Conservation (phyloP, 2,329 filamentous ascomycete species). For the Fusarium tupiense region DNA sequence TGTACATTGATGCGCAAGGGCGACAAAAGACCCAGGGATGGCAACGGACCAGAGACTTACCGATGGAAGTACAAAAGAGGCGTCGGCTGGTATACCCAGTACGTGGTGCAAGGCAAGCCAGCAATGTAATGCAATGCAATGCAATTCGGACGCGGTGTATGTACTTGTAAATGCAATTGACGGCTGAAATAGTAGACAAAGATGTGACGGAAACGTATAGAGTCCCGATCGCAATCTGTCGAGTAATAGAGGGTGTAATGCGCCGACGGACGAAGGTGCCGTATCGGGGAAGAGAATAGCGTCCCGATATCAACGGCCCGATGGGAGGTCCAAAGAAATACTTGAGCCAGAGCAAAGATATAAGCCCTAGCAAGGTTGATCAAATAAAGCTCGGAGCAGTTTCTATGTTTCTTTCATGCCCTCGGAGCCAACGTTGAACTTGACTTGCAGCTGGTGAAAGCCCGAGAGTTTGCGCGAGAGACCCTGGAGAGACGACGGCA, state of each 20-base stretch:
- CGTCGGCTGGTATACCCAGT: slow-evolving; percentile 16
- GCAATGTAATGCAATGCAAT: slow-evolving; percentile 11
- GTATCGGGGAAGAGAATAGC: slow-evolving; percentile 32
- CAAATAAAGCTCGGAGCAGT: slow-evolving; percentile 2
- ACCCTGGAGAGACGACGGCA: not conserved
- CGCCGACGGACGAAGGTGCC: slow-evolving; percentile 31
- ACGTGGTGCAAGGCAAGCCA: slow-evolving; percentile 28
- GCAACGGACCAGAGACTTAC: slow-evolving; percentile 19
- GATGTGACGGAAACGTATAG: slow-evolving; percentile 30
- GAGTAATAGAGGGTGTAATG: slow-evolving; percentile 32
- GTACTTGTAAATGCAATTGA: slow-evolving; percentile 10
- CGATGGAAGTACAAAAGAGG: slow-evolving; percentile 24
- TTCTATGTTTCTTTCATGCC: not conserved
- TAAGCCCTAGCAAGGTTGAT: slow-evolving; percentile 13
- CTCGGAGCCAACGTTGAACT: not conserved
- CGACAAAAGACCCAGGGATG: not conserved
- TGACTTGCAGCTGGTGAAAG: not conserved
- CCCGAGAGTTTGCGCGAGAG: slow-evolving; percentile 7
- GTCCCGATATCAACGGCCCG: slow-evolving; percentile 22
- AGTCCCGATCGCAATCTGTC: slow-evolving; percentile 15
- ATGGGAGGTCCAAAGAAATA: slow-evolving; percentile 4
- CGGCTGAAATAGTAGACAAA: not conserved
- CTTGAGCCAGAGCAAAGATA: slow-evolving; percentile 3
- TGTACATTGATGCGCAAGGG: slow-evolving; percentile 22
- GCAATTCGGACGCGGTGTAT: slow-evolving; percentile 7